Conservation (phyloP, 352 stramenopile species). For the Pythium angustatum region DNA sequence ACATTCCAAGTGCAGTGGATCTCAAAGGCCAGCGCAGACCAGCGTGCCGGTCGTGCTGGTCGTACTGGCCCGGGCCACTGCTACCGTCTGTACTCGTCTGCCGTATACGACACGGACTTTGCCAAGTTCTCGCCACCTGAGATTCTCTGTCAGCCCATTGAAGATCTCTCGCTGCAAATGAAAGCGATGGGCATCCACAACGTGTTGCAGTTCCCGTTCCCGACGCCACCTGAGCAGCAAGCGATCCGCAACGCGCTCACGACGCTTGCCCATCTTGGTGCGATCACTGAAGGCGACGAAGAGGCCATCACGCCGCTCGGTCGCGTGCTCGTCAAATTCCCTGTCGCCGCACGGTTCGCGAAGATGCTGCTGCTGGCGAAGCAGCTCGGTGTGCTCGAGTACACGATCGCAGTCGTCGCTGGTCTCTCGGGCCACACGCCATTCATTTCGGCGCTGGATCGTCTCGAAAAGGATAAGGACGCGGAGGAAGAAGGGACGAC, state of each 20-base stretch:
- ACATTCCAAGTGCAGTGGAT: conserved; percentile 94
- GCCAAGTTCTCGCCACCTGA: conserved; percentile 90
- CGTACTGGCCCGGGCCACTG: conserved; percentile 96
- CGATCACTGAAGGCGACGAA: conserved; percentile 53
- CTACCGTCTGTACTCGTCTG: conserved; percentile 97
- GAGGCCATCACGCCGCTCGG: conserved; percentile 85
- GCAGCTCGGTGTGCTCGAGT: conserved; percentile 69
- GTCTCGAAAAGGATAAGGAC: conserved; percentile 45
- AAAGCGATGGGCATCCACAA: conserved; percentile 97
- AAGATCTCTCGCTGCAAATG: conserved; percentile 97
- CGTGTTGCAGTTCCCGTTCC: conserved; percentile 96
- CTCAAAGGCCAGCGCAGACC: conserved; percentile 82
- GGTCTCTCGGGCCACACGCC: conserved; percentile 72
- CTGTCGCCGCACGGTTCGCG: conserved; percentile 81
- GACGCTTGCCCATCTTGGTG: conserved; percentile 82
- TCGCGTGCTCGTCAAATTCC: conserved; percentile 81
- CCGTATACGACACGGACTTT: conserved; percentile 96
- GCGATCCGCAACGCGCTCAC: conserved; percentile 87
- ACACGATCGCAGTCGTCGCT: conserved; percentile 81
- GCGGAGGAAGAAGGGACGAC: conserved; percentile 28
- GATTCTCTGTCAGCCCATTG: conserved; percentile 90
- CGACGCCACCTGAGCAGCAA: conserved; percentile 88
- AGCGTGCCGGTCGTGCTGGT: conserved; percentile 95
- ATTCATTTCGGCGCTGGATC: conserved; percentile 68
- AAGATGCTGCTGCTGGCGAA: conserved; percentile 90